Conservation (phyloP, 345 rosid genomes). For the Conringia planisiliqua region DNA sequence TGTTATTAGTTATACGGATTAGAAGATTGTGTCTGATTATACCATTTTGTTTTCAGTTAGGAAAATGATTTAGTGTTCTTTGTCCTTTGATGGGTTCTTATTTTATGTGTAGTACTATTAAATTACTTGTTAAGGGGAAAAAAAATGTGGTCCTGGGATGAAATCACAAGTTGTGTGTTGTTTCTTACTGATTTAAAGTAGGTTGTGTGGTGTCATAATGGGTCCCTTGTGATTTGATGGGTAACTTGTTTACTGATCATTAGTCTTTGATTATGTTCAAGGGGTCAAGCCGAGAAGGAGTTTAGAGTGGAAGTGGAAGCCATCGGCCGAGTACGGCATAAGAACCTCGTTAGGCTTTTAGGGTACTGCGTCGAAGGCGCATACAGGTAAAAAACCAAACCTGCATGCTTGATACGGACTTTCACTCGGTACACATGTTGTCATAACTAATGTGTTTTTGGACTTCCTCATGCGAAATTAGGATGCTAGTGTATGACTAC, state of each 20-base stretch:
- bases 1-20: neutral
- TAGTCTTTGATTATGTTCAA: too few species aligned
- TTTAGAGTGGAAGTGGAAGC: constrained; percentile 95
- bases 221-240: neutral
- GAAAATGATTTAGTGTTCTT: neutral
- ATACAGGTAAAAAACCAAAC: constrained; percentile 50
- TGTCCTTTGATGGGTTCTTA: neutral
- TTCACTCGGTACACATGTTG: neutral
- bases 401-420: neutral
- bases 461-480: constrained; percentile 20
- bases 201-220: neutral
- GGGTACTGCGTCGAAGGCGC: constrained; percentile 98
- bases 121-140: neutral
- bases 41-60: neutral
- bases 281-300: constrained; percentile 70
- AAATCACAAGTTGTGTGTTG: neutral
- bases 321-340: constrained; percentile 92
- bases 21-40: neutral
- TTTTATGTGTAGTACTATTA: neutral
- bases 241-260: neutral
- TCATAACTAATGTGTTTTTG: constrained; percentile 2
- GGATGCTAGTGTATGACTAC: constrained; percentile 96
- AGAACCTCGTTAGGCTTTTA: constrained; percentile 83
- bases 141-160: constrained; percentile 10
- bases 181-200: neutral